phyloP scores from a whole-genome alignment of 495 filamentous ascomycete species.

The Pseudoneurospora amorphoporcata region DNA sequence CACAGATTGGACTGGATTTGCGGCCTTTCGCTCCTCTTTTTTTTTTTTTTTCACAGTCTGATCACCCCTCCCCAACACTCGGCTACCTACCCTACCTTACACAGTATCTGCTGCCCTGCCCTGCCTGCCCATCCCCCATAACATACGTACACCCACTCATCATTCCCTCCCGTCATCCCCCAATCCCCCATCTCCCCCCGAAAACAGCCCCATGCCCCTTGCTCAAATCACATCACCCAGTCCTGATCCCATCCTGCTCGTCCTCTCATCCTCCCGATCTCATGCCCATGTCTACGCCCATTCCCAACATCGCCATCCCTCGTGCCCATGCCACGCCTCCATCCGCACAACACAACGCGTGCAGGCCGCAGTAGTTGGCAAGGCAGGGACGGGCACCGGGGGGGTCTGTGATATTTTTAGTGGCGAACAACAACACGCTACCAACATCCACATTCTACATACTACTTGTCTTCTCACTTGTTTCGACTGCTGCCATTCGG shows the following conservation, averaged over 20 bases:
- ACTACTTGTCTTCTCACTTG: constrained; percentile 8
- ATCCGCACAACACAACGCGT: neutral
- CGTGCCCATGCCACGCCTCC: neutral
- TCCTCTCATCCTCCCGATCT: constrained; percentile 2
- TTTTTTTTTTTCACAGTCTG: neutral
- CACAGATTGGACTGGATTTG: neutral
- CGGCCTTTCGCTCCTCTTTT: neutral
- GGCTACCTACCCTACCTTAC: neutral
- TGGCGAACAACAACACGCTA: constrained; percentile 7
- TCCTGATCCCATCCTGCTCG: neutral
- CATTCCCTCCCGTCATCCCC: neutral
- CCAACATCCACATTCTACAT: neutral
- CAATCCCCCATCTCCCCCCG: neutral
- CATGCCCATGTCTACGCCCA: constrained; percentile 1
- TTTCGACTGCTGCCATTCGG: constrained; percentile 16
- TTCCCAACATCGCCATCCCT: neutral
- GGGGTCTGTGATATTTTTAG: constrained; percentile 10
- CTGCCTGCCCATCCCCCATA: neutral
- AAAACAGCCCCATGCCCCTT: neutral
- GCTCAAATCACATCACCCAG: neutral
- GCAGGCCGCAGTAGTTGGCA: constrained; percentile 4
- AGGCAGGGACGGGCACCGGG: constrained; percentile 4
- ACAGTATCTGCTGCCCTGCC: neutral
- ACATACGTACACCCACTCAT: neutral
- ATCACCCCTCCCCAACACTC: neutral